Evolutionary conservation across 768 basidiomycete genomes (phyloP).

Genomic region (Kwoniella heveanensis): DNA sequence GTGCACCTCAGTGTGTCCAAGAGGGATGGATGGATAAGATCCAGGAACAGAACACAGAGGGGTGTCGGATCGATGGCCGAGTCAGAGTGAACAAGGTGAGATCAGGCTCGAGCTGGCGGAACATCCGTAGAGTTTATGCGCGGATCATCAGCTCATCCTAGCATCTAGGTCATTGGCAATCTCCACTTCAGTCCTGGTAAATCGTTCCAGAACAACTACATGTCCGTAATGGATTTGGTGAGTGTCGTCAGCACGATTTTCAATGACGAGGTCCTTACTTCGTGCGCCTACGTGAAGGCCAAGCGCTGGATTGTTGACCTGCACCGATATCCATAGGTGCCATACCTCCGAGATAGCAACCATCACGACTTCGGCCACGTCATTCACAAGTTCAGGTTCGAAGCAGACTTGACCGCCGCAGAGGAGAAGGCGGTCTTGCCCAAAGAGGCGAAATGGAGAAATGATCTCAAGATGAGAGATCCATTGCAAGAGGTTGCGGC

Average conservation of each 20-base stretch:
- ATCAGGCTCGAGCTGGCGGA: neutral
- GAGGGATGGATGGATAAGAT: slow-evolving; percentile 96
- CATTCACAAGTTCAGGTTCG: slow-evolving; percentile 79
- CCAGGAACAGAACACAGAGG: slow-evolving; percentile 86
- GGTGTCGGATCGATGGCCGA: slow-evolving; percentile 88
- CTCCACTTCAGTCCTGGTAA: slow-evolving; percentile 92
- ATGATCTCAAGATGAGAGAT: slow-evolving; percentile 72
- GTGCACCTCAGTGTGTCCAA: slow-evolving; percentile 68
- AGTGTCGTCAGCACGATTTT: too few relatives aligned
- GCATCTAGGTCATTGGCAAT: slow-evolving; percentile 67
- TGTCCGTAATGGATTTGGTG: slow-evolving; percentile 59
- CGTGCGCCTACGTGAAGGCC: too few relatives aligned
- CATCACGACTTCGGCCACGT: slow-evolving; percentile 92
- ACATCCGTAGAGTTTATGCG: too few relatives aligned
- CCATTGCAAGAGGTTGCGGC: slow-evolving; percentile 70
- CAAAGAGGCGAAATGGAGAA: slow-evolving; percentile 56
- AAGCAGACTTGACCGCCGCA: slow-evolving; percentile 65
- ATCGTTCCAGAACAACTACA: slow-evolving; percentile 84
- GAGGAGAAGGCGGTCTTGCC: slow-evolving; percentile 38
- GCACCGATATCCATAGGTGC: too few relatives aligned
- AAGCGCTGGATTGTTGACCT: too few relatives aligned
- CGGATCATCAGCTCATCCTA: neutral
- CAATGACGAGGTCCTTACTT: too few relatives aligned
- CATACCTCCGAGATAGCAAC: slow-evolving; percentile 84
- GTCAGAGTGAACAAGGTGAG: slow-evolving; percentile 92